Conservation (phyloP, 2,329 filamentous ascomycete species). For the Xylaria sp. region DNA sequence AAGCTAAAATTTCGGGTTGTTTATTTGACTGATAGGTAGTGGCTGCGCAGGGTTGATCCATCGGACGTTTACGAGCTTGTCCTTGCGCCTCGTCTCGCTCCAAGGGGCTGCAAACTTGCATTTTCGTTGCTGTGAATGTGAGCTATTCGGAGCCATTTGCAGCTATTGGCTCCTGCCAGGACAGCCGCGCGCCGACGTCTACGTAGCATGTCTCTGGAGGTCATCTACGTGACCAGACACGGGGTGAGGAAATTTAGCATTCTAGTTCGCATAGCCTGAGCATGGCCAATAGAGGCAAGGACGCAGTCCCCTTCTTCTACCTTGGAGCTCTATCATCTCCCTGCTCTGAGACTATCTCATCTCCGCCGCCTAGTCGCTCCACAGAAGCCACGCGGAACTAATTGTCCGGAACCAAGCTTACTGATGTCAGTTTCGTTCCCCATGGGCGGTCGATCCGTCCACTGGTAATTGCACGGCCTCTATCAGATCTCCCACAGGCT, state of each 20-base stretch:
- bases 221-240: slow-evolving; percentile 75
- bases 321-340: neutral
- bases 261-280: neutral
- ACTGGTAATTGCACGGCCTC: slow-evolving; percentile 77
- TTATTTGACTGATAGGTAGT: too few relatives aligned
- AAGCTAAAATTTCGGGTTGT: too few relatives aligned
- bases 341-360: slow-evolving; percentile 14
- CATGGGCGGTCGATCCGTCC: slow-evolving; percentile 81
- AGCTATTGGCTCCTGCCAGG: too few relatives aligned
- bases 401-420: slow-evolving; percentile 24
- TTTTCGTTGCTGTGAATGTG: too few relatives aligned
- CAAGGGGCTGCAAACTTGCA: too few relatives aligned
- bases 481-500: slow-evolving; percentile 81
- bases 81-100: too few relatives aligned
- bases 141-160: too few relatives aligned
- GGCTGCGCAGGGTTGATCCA: too few relatives aligned
- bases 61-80: too few relatives aligned
- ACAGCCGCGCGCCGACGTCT: slow-evolving; percentile 1
- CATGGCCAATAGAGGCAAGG: neutral
- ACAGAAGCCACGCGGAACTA: slow-evolving; percentile 14
- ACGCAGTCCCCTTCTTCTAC: neutral
- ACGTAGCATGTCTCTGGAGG: slow-evolving; percentile 73
- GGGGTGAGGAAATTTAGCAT: slow-evolving; percentile 57
- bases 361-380: neutral
- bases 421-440: slow-evolving; percentile 75